Conservation (phyloP, 768 basidiomycete genomes). For the Pleurotus platypus region DNA sequence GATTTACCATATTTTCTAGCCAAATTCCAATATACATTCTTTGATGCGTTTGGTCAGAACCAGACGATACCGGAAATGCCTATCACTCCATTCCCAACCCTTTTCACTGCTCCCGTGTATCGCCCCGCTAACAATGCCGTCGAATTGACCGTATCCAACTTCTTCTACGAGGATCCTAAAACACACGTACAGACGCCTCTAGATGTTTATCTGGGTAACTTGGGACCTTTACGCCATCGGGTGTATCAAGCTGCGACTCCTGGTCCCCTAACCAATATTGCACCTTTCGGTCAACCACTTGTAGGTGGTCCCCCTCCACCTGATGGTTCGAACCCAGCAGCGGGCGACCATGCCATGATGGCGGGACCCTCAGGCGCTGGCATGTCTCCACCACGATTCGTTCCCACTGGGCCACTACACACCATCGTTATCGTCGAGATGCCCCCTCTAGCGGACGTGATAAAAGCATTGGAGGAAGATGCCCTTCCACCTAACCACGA, state of each 20-base stretch:
- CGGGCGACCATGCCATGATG: constrained; percentile 12
- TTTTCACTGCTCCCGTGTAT: constrained; percentile 78
- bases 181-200: constrained; percentile 64
- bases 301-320: constrained; percentile 28
- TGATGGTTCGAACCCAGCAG: constrained; percentile 21
- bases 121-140: constrained; percentile 69
- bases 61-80: constrained; percentile 72
- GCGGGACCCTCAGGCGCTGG: constrained; percentile 24
- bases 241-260: constrained; percentile 73
- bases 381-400: constrained; percentile 42
- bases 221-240: constrained; percentile 80
- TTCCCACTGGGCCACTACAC: constrained; percentile 55
- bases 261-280: constrained; percentile 61
- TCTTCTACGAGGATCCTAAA: constrained; percentile 77
- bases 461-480: constrained; percentile 77
- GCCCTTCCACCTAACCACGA: constrained; percentile 41
- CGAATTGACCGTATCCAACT: constrained; percentile 84
- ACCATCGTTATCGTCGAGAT: constrained; percentile 85
- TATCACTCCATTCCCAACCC: constrained; percentile 87
- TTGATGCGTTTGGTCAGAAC: constrained; percentile 83
- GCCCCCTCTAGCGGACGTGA: constrained; percentile 71
- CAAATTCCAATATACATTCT: constrained; percentile 93
- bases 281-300: constrained; percentile 52
- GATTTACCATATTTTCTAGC: constrained; percentile 38
- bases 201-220: constrained; percentile 85